phyloP scores from a whole-genome alignment of 306 rosid genomes.

The Spatholobus suberectus region DNA sequence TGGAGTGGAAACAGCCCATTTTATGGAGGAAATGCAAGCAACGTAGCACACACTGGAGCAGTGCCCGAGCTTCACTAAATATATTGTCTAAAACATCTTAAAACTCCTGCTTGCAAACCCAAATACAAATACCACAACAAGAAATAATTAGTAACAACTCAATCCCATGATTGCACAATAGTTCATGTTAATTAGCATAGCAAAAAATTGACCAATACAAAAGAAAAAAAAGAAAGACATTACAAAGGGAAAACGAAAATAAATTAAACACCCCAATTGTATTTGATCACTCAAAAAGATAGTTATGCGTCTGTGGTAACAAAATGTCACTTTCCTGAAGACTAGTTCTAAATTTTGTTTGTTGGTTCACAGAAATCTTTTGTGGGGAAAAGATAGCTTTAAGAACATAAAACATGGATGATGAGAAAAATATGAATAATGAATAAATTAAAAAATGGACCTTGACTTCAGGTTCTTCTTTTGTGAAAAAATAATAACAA shows the following conservation, averaged over 20 bases:
- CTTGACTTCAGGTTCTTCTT: background rate
- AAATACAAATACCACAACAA: conserved; percentile 38
- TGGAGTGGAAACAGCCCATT: conserved; percentile 89
- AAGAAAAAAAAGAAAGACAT: background rate
- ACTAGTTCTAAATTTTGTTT: background rate
- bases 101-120: conserved; percentile 41
- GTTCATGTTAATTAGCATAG: background rate
- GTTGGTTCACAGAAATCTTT: background rate
- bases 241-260: background rate
- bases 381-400: no score
- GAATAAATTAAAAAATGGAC: background rate
- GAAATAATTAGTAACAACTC: conserved; percentile 31
- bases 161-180: background rate
- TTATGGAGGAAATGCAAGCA: conserved; percentile 45
- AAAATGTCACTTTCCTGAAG: background rate
- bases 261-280: background rate
- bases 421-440: background rate
- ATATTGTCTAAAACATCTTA: conserved; percentile 46
- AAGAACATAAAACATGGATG: background rate
- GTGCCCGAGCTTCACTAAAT: conserved; percentile 45
- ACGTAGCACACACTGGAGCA: conserved; percentile 16
- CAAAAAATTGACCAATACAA: background rate
- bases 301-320: background rate
- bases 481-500: background rate
- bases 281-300: background rate